Percentiles rank a stretch among this genome's conserved stretches.
These are phyloP conservation scores for Hanseniaspora lindneri DNA, from an alignment of 805 yeast genomes.

Conservation along the genomic window DNA sequence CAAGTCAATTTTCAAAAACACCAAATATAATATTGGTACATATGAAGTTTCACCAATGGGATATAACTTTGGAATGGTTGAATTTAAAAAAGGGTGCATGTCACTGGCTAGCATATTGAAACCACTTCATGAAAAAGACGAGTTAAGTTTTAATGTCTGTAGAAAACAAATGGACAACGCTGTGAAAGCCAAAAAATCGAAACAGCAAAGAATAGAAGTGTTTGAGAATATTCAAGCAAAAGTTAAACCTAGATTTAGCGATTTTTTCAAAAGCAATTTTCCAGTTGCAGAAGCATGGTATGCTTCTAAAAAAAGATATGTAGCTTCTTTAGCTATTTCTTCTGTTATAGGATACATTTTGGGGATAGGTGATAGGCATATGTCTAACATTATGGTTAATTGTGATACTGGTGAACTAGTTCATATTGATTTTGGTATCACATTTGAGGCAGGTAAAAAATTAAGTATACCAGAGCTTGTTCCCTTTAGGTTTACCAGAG, in stretches of 20 bases:
- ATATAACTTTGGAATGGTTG: conserved; percentile 76
- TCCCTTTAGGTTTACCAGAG: conserved; percentile 84
- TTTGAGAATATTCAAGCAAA: conserved; percentile 39
- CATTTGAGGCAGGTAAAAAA: conserved; percentile 84
- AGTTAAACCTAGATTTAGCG: conserved; percentile 55
- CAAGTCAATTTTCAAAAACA: conserved; percentile 43
- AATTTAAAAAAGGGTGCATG: conserved; percentile 68
- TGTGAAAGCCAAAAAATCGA: conserved; percentile 34
- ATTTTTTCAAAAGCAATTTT: conserved; percentile 59
- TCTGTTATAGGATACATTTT: conserved; percentile 80
- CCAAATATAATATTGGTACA: conserved; percentile 56
- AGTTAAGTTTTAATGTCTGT: conserved; percentile 43
- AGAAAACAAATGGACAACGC: conserved; percentile 49
- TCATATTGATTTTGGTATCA: conserved; percentile 91
- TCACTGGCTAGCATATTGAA: conserved; percentile 58
- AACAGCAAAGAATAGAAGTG: conserved; percentile 33
- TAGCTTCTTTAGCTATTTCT: conserved; percentile 68
- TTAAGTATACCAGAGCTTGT: conserved; percentile 84
- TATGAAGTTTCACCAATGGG: conserved; percentile 87
- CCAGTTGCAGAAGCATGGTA: conserved; percentile 66
- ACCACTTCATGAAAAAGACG: conserved; percentile 49
- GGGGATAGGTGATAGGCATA: conserved; percentile 92
- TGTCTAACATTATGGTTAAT: conserved; percentile 81
- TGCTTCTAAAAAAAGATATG: conserved; percentile 47
- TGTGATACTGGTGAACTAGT: conserved; percentile 76